Evolutionary conservation across 352 stramenopile species (phyloP).

Genomic region (Pythium graminicola): DNA sequence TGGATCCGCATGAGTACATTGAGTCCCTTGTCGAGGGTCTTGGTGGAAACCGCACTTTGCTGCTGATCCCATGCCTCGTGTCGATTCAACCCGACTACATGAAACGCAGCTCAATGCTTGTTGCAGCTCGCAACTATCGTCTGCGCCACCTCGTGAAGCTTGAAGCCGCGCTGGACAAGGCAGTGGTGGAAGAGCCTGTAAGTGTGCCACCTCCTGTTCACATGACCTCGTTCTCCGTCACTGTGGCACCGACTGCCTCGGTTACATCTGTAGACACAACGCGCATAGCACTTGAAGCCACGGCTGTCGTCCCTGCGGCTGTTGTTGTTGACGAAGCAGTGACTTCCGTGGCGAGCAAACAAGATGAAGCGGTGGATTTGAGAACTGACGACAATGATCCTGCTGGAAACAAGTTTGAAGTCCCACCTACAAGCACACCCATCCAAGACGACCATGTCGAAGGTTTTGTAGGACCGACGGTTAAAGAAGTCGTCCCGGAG

Average conservation of each 20-base stretch:
- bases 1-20: slow-evolving; percentile 63
- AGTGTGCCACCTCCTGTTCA: not conserved
- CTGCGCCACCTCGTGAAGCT: slow-evolving; percentile 37
- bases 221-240: not conserved
- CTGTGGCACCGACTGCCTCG: not conserved
- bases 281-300: too few species aligned
- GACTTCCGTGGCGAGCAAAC: too few species aligned
- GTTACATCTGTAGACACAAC: not conserved
- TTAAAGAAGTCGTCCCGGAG: too few species aligned
- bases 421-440: too few species aligned
- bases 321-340: too few species aligned
- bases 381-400: too few species aligned
- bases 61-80: slow-evolving; percentile 60
- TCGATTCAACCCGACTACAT: slow-evolving; percentile 55
- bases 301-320: not conserved
- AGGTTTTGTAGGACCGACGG: too few species aligned
- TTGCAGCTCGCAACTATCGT: slow-evolving; percentile 45
- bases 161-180: slow-evolving; percentile 26
- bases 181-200: not conserved
- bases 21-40: slow-evolving; percentile 61
- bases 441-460: too few species aligned
- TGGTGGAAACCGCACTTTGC: slow-evolving; percentile 42
- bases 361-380: too few species aligned
- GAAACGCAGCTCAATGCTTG: slow-evolving; percentile 47
- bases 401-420: too few species aligned